phyloP scores from a whole-genome alignment of 331 rosid species.

The Pyracantha coccinea region DNA sequence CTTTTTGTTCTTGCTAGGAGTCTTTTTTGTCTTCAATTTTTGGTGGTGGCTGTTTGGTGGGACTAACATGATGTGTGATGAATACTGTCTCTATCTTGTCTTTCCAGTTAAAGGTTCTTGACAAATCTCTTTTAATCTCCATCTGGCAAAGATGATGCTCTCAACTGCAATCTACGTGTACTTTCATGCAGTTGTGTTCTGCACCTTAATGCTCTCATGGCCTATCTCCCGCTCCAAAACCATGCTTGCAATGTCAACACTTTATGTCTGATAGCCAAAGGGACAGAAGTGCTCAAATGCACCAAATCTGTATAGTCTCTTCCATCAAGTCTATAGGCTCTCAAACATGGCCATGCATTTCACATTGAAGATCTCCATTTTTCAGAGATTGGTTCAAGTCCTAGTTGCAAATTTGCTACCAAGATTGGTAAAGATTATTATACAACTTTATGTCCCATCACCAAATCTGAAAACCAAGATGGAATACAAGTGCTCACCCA shows the following conservation, averaged over 20 bases:
- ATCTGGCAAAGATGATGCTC: not conserved
- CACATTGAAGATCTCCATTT: not conserved
- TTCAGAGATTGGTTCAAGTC: not conserved
- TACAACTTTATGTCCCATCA: not conserved
- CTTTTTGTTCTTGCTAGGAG: not conserved
- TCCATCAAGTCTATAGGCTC: not conserved
- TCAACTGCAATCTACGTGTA: not conserved
- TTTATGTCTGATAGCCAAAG: not conserved
- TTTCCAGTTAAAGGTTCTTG: not conserved
- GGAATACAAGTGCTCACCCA: not conserved
- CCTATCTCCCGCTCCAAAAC: not conserved
- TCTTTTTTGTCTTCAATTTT: not conserved
- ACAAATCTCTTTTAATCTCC: not conserved
- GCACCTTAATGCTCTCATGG: not conserved
- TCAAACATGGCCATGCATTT: not conserved
- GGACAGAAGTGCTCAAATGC: not conserved
- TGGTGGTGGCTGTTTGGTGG: not conserved
- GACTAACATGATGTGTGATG: not conserved
- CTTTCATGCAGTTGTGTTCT: not conserved
- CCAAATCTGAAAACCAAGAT: not conserved
- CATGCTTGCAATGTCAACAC: not conserved
- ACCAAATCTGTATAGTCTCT: not conserved
- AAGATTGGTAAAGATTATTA: not conserved
- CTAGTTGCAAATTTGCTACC: not conserved
- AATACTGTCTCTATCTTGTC: not conserved